A percentile compares a stretch with the other conserved stretches of the same genome.
These are phyloP conservation scores for Cairneyella variabilis DNA, from an alignment of 495 filamentous ascomycete species.

Conservation along the genomic window DNA sequence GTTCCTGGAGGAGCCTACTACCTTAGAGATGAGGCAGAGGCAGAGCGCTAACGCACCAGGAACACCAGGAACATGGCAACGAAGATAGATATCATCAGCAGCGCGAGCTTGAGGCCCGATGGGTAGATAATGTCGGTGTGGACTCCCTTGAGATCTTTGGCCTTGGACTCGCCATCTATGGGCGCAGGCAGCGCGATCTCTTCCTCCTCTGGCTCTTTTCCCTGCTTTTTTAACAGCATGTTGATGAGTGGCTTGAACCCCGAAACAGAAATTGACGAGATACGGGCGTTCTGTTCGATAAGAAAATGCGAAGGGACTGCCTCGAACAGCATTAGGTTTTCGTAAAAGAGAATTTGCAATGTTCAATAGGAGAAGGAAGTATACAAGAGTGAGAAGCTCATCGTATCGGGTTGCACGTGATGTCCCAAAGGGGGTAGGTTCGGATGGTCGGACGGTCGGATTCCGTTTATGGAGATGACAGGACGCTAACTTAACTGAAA, in stretches of 20 bases:
- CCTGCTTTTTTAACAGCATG: constrained; percentile 4
- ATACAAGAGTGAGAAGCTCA: not conserved
- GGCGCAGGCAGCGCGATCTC: not conserved
- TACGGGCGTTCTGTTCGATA: not conserved
- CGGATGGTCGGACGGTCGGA: constrained; percentile 10
- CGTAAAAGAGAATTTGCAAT: not conserved
- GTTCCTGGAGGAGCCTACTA: not conserved
- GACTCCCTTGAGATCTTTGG: not conserved
- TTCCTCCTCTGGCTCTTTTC: not conserved
- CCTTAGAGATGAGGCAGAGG: too few species aligned
- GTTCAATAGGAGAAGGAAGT: not conserved
- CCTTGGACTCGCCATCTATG: not conserved
- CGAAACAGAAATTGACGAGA: constrained; percentile 2
- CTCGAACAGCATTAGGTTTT: too few species aligned
- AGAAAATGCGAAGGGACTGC: not conserved
- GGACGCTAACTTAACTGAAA: too few species aligned
- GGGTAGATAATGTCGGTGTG: constrained; percentile 6
- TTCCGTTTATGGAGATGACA: too few species aligned
- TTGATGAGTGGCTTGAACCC: constrained; percentile 3
- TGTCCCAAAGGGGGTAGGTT: not conserved
- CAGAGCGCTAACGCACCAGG: constrained; percentile 9
- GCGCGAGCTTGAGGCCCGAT: constrained; percentile 8
- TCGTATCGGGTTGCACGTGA: not conserved
- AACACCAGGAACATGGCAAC: constrained; percentile 7
- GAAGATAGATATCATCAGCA: constrained; percentile 10